Evolutionary conservation across 257 asterid genomes (phyloP).

Genomic region (Lithospermum erythrorhizon): DNA sequence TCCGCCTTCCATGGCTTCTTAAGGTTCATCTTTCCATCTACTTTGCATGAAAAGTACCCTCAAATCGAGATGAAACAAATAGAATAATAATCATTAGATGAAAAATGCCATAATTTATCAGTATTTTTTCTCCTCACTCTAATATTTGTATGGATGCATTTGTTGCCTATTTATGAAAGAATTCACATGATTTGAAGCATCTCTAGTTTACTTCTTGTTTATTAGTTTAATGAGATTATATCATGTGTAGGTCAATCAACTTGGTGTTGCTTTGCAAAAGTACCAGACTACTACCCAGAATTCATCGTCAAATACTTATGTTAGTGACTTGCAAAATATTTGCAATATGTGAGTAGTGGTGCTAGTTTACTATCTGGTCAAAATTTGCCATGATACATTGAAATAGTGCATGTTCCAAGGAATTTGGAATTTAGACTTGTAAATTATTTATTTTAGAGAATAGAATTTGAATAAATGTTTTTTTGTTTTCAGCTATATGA

Average conservation of each 20-base stretch:
- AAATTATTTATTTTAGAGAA: background rate
- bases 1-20: background rate
- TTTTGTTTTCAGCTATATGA: background rate
- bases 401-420: background rate
- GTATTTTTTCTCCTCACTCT: background rate
- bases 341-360: conserved; percentile 71
- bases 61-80: too few species aligned
- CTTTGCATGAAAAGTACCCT: too few species aligned
- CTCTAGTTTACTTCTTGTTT: background rate
- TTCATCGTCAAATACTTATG: conserved; percentile 47
- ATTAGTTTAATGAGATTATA: conserved; percentile 1
- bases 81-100: background rate
- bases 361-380: background rate
- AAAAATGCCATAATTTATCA: too few species aligned
- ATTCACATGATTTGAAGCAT: background rate
- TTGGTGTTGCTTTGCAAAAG: conserved; percentile 89
- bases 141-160: too few species aligned
- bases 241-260: conserved; percentile 70
- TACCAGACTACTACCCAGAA: conserved; percentile 85
- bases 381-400: background rate
- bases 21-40: too few species aligned
- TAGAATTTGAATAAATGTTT: too few species aligned
- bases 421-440: too few species aligned
- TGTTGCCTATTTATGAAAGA: too few species aligned
- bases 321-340: conserved; percentile 75